phyloP scores from a whole-genome alignment of 768 basidiomycete genomes.

The Basidioascus undulatus region DNA sequence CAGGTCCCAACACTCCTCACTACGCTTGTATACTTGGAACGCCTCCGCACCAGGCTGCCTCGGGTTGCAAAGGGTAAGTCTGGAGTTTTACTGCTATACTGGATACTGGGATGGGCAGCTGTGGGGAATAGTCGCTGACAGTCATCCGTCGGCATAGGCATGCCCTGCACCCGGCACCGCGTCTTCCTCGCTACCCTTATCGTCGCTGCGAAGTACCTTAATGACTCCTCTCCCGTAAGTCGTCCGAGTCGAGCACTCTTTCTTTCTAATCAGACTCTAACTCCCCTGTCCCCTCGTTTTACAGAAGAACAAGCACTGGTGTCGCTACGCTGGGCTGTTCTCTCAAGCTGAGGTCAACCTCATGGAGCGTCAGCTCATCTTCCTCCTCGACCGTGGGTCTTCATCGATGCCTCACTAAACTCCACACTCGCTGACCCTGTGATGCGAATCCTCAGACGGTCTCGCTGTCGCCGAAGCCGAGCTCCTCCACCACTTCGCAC shows the following conservation, averaged over 20 bases:
- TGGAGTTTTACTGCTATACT: conserved; percentile 2
- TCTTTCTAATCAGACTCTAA: conserved; percentile 8
- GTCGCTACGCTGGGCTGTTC: conserved; percentile 48
- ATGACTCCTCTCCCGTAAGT: conserved; percentile 36
- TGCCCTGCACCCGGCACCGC: conserved; percentile 79
- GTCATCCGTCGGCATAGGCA: conserved; percentile 21
- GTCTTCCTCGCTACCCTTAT: conserved; percentile 92
- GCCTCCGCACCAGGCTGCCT: conserved; percentile 56
- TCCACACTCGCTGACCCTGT: too few relatives aligned
- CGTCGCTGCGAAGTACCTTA: conserved; percentile 86
- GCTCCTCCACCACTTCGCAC: conserved; percentile 28
- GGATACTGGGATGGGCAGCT: too few relatives aligned
- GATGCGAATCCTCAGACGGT: too few relatives aligned
- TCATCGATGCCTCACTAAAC: too few relatives aligned
- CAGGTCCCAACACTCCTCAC: conserved; percentile 74
- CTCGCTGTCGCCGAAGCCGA: conserved; percentile 72
- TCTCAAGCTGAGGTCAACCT: conserved; percentile 42
- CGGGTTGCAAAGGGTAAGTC: conserved; percentile 56
- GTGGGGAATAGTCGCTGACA: too few relatives aligned
- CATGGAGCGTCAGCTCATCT: conserved; percentile 92
- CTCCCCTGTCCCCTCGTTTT: too few relatives aligned
- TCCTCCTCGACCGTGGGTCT: conserved; percentile 76
- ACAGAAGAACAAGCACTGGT: conserved; percentile 89
- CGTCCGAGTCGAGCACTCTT: not conserved
- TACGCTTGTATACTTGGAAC: conserved; percentile 75